Conservation (phyloP, 495 filamentous ascomycete species). For the Neurospora sp. region DNA sequence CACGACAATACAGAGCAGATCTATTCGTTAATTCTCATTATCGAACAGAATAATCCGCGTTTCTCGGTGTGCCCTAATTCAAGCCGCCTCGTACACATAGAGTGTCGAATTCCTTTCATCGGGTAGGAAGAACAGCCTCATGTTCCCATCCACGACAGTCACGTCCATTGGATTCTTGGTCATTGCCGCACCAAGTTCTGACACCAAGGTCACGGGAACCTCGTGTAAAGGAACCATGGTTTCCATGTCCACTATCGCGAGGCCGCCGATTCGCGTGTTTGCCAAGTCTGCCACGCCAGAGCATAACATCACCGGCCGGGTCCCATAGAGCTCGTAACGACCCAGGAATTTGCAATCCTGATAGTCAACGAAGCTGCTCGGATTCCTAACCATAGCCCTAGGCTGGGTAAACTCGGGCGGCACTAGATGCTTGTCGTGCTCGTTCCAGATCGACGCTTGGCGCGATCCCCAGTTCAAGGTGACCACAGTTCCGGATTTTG, state of each 20-base stretch:
- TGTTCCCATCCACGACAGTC: constrained; percentile 23
- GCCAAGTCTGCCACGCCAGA: constrained; percentile 22
- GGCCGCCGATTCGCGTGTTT: constrained; percentile 20
- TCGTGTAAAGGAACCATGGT: constrained; percentile 26
- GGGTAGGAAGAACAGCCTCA: constrained; percentile 27
- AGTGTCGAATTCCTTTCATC: constrained; percentile 28
- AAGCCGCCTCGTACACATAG: constrained; percentile 26
- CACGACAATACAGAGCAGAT: background rate
- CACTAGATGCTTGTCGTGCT: constrained; percentile 11
- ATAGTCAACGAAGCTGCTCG: constrained; percentile 26
- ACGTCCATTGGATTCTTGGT: constrained; percentile 31
- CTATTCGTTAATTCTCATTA: background rate
- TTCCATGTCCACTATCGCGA: constrained; percentile 27
- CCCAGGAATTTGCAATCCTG: constrained; percentile 35
- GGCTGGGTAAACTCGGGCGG: constrained; percentile 20
- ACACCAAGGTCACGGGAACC: constrained; percentile 25
- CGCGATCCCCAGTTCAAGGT: constrained; percentile 29
- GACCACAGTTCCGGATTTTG: constrained; percentile 16
- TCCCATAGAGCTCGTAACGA: constrained; percentile 9
- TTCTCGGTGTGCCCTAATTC: background rate
- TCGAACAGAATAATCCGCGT: background rate
- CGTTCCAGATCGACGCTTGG: constrained; percentile 22
- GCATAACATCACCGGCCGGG: constrained; percentile 27
- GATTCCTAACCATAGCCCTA: constrained; percentile 9
- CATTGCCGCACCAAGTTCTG: constrained; percentile 18